These are phyloP conservation scores for Phoma herbarum DNA, from an alignment of 2,329 filamentous ascomycete genomes.

Conservation along the genomic window DNA sequence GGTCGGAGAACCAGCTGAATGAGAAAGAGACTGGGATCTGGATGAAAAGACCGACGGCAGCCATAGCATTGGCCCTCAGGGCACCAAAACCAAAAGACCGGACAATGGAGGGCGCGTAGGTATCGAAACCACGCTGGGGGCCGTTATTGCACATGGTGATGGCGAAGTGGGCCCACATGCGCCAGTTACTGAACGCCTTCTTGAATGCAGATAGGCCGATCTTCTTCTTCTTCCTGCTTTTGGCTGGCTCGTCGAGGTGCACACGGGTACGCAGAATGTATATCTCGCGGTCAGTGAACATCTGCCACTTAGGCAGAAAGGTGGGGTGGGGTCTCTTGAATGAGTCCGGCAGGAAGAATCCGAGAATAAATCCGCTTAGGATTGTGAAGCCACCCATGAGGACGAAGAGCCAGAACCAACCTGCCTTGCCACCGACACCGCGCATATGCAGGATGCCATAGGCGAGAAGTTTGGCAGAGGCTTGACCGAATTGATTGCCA, in stretches of 20 bases:
- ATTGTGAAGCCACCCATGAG: background rate
- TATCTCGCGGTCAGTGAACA: background rate
- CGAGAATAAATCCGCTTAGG: background rate
- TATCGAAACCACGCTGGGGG: constrained; percentile 56
- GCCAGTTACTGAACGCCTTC: constrained; percentile 59
- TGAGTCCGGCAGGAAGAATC: background rate
- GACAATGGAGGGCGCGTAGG: background rate
- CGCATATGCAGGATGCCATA: background rate
- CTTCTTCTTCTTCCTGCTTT: background rate
- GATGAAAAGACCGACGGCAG: background rate
- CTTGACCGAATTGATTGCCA: background rate
- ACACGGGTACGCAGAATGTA: background rate
- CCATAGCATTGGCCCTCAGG: background rate
- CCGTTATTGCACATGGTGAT: constrained; percentile 62
- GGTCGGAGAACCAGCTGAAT: background rate
- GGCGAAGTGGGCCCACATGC: constrained; percentile 62
- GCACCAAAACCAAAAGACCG: background rate
- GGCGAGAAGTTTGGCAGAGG: background rate
- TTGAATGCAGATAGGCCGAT: constrained; percentile 57
- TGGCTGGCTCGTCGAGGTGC: background rate
- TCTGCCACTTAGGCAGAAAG: background rate
- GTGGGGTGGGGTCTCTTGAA: background rate
- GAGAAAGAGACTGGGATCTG: background rate
- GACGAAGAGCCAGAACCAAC: background rate
- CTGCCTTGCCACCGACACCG: background rate